Percentiles rank a stretch among this genome's conserved stretches.
phyloP scores from a whole-genome alignment of 768 basidiomycete species.

The Leucocoprinus birnbaumii region DNA sequence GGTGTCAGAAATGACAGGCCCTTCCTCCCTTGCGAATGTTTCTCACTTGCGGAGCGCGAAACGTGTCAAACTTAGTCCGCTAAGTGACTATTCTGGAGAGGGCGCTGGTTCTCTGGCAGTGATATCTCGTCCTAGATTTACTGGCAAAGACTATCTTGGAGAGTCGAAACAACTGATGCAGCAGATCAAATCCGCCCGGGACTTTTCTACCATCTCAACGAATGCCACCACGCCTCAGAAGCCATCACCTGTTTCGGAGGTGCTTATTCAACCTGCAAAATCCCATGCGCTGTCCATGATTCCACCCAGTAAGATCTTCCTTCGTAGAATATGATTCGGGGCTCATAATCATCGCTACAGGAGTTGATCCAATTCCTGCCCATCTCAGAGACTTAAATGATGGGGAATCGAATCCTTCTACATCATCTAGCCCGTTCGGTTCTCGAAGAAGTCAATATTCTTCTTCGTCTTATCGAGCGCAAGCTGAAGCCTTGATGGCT shows the following conservation, averaged over 20 bases:
- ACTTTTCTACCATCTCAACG: conserved; percentile 75
- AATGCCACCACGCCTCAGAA: conserved; percentile 39
- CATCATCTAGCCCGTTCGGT: conserved; percentile 26
- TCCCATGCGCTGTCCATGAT: neutral
- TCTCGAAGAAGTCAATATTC: conserved; percentile 43
- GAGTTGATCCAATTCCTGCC: conserved; percentile 28
- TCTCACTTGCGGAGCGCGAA: conserved; percentile 73
- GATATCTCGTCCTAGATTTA: conserved; percentile 44
- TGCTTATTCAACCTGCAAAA: conserved; percentile 12
- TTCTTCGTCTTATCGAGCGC: conserved; percentile 67
- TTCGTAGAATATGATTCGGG: neutral
- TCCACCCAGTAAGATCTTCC: neutral
- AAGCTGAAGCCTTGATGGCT: conserved; percentile 81
- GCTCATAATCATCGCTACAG: conserved; percentile 16
- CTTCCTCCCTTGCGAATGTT: conserved; percentile 31
- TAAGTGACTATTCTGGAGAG: conserved; percentile 53
- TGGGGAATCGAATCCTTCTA: conserved; percentile 22
- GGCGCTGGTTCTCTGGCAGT: conserved; percentile 43
- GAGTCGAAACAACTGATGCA: conserved; percentile 79
- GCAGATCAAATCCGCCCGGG: conserved; percentile 73
- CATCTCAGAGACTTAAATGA: conserved; percentile 30
- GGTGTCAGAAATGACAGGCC: conserved; percentile 38
- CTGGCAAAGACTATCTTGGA: conserved; percentile 69
- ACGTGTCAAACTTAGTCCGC: conserved; percentile 75
- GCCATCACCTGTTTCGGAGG: conserved; percentile 19